Evolutionary conservation across 768 basidiomycete genomes (phyloP).

Genomic region (Gautieria morchelliformis): DNA sequence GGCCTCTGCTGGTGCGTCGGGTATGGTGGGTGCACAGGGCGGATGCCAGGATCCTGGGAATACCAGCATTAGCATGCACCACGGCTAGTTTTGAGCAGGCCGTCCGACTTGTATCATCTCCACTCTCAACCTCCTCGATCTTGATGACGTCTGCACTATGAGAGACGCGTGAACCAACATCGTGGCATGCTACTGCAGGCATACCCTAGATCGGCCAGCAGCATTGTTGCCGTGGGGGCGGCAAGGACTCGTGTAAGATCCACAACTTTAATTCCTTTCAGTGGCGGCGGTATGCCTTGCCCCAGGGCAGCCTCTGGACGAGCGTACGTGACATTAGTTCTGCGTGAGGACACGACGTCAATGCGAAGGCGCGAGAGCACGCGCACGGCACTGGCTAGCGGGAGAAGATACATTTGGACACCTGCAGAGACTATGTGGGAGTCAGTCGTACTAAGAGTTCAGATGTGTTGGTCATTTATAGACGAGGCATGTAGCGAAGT

Average conservation of each 20-base stretch:
- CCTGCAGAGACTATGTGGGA: not conserved
- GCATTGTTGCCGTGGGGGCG: conserved; percentile 89
- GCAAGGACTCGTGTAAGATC: conserved; percentile 87
- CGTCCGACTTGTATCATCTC: conserved; percentile 76
- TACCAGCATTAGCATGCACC: conserved; percentile 1
- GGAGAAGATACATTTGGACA: not conserved
- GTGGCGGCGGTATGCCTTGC: conserved; percentile 61
- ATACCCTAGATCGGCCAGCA: conserved; percentile 70
- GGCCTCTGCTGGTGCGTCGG: conserved; percentile 39
- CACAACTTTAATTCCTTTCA: conserved; percentile 73
- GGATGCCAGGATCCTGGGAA: conserved; percentile 25
- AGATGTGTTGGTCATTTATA: not conserved
- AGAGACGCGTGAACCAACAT: not conserved
- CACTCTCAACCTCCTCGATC: conserved; percentile 68
- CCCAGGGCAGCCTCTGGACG: not conserved
- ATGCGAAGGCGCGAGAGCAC: not conserved
- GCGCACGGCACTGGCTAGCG: not conserved
- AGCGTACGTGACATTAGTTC: not conserved
- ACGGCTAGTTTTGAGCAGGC: conserved; percentile 1
- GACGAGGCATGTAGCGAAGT: not conserved
- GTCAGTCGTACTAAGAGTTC: not conserved
- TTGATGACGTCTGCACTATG: conserved; percentile 89
- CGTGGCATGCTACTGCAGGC: not conserved
- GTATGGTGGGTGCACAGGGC: conserved; percentile 28
- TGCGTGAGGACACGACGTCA: not conserved